Percentiles rank a stretch among this genome's conserved stretches.
Evolutionary conservation across 352 stramenopile genomes (phyloP).

Genomic region (Pythium pectinolyticum): DNA sequence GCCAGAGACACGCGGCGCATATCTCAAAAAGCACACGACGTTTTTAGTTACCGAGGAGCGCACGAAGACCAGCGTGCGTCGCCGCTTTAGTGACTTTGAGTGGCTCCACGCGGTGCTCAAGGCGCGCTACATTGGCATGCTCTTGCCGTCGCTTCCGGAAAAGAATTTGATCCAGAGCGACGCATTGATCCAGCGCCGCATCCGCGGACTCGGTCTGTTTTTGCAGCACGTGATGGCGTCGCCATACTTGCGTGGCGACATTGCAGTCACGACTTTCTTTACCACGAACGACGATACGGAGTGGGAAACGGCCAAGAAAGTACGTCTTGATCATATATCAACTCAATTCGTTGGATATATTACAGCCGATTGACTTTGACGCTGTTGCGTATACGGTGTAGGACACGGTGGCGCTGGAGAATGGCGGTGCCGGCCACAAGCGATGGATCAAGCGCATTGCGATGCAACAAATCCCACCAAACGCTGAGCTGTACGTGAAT

Average conservation of each 20-base stretch:
- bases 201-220: conserved; percentile 59
- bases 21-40: conserved; percentile 75
- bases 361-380: no score
- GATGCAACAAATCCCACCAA: conserved; percentile 30
- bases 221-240: conserved; percentile 55
- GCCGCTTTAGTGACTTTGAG: conserved; percentile 73
- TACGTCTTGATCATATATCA: background rate
- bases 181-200: conserved; percentile 58
- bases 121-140: conserved; percentile 61
- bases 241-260: conserved; percentile 59
- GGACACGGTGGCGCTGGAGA: conserved; percentile 51
- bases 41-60: conserved; percentile 47
- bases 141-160: conserved; percentile 65
- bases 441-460: conserved; percentile 67
- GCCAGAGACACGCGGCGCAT: conserved; percentile 57
- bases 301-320: conserved; percentile 63
- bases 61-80: conserved; percentile 39
- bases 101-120: conserved; percentile 67
- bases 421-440: conserved; percentile 57
- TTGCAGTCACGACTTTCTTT: conserved; percentile 54
- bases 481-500: conserved; percentile 40
- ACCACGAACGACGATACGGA: conserved; percentile 42
- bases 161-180: conserved; percentile 60
- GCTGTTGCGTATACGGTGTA: conserved; percentile 3
- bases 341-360: no score